Conservation (phyloP, 495 filamentous ascomycete genomes). For the Pyrenula aspistea region DNA sequence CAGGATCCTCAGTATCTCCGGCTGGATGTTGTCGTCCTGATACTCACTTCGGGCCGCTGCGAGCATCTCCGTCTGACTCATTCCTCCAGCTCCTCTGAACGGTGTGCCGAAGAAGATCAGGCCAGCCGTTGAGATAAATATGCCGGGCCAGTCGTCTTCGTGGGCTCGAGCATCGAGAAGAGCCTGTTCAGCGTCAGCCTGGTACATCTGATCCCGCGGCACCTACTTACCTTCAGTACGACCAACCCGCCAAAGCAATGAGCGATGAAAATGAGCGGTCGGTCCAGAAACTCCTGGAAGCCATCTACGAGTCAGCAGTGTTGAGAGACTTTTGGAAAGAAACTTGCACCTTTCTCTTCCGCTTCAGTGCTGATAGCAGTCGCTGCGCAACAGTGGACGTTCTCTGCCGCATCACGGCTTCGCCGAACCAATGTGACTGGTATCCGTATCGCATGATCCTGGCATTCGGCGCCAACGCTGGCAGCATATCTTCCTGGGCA, state of each 20-base stretch:
- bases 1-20: background rate
- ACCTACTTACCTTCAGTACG: background rate
- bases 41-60: background rate
- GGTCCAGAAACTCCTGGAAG: background rate
- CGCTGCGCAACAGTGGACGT: constrained; percentile 5
- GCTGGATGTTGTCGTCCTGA: background rate
- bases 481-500: constrained; percentile 8
- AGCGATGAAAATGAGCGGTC: background rate
- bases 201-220: background rate
- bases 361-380: background rate
- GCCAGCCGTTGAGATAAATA: background rate
- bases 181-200: background rate
- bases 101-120: background rate
- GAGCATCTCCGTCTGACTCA: background rate
- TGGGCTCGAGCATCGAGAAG: background rate
- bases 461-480: constrained; percentile 8
- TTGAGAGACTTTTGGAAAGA: no score
- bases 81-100: background rate
- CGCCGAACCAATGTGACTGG: constrained; percentile 8
- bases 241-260: background rate
- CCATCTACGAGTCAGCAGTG: no score
- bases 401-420: constrained; percentile 7
- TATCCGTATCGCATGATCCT: constrained; percentile 18
- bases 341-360: background rate
- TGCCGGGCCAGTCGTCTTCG: background rate